phyloP scores from a whole-genome alignment of 139 green algal genomes.

The Chlamydomonas applanata region DNA sequence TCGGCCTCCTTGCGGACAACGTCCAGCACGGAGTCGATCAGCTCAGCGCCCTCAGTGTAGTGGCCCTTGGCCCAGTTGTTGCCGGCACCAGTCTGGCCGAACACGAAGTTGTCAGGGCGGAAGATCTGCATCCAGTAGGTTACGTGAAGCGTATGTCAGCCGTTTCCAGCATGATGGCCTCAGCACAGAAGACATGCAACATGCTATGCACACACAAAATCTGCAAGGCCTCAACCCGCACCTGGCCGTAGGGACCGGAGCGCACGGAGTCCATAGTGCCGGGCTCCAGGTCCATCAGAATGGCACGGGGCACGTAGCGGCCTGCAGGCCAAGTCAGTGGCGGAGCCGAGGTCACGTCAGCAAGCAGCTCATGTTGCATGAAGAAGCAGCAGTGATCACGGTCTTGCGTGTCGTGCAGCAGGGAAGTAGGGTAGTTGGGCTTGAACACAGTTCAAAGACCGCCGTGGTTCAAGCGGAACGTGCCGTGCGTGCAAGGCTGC shows the following conservation, averaged over 20 bases:
- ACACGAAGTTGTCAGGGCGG: slow-evolving; percentile 88
- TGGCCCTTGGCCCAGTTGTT: slow-evolving; percentile 99
- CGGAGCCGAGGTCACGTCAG: too few relatives aligned
- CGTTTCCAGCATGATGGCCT: not conserved
- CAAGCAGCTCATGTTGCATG: too few relatives aligned
- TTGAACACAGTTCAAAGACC: too few relatives aligned
- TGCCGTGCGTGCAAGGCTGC: too few relatives aligned
- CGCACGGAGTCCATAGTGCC: slow-evolving; percentile 89
- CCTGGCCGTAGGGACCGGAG: slow-evolving; percentile 80
- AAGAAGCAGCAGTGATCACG: too few relatives aligned
- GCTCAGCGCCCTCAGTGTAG: slow-evolving; percentile 98
- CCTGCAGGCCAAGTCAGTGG: slow-evolving; percentile 32
- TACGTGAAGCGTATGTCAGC: not conserved
- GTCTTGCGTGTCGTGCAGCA: too few relatives aligned
- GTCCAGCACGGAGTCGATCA: slow-evolving; percentile 97
- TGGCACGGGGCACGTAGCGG: slow-evolving; percentile 89
- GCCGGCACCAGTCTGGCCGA: slow-evolving; percentile 91
- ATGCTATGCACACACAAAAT: not conserved
- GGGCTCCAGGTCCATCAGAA: slow-evolving; percentile 93
- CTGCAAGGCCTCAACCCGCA: not conserved
- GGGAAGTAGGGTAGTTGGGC: too few relatives aligned
- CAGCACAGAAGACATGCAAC: not conserved
- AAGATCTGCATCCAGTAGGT: slow-evolving; percentile 72
- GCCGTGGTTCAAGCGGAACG: too few relatives aligned
- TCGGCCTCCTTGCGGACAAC: slow-evolving; percentile 98